These are phyloP conservation scores for Plantago coronopus DNA, from an alignment of 305 asterid genomes.

Conservation along the genomic window DNA sequence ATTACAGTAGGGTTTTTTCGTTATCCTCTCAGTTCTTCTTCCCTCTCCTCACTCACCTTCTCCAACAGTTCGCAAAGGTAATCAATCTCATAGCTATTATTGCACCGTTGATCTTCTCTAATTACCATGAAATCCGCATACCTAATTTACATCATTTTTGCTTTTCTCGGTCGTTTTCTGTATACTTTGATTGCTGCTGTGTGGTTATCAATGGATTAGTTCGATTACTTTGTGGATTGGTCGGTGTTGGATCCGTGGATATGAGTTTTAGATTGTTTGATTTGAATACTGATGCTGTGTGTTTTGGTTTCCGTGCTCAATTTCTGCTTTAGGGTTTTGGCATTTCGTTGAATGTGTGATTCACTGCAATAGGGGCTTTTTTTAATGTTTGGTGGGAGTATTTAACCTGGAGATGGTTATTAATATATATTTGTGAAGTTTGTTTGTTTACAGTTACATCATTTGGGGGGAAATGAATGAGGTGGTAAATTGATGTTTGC, in stretches of 20 bases:
- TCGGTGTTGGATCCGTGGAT: background rate
- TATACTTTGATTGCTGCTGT: background rate
- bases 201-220: background rate
- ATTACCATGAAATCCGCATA: background rate
- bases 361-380: background rate
- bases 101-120: too few species aligned
- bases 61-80: constrained; percentile 31
- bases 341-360: background rate
- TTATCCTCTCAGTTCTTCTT: constrained; percentile 15
- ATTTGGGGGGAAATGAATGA: too few species aligned
- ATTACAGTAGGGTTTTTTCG: constrained; percentile 25
- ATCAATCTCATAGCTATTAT: background rate
- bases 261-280: background rate
- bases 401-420: too few species aligned
- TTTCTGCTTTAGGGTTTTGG: background rate
- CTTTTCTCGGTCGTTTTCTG: background rate
- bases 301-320: background rate
- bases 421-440: too few species aligned
- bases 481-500: too few species aligned
- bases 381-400: background rate
- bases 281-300: background rate
- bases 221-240: background rate
- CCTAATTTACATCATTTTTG: background rate
- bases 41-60: background rate
- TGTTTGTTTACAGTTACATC: too few species aligned